These are phyloP conservation scores for Aspergillus olivimuriae DNA, from an alignment of 495 filamentous ascomycete species.

Conservation along the genomic window DNA sequence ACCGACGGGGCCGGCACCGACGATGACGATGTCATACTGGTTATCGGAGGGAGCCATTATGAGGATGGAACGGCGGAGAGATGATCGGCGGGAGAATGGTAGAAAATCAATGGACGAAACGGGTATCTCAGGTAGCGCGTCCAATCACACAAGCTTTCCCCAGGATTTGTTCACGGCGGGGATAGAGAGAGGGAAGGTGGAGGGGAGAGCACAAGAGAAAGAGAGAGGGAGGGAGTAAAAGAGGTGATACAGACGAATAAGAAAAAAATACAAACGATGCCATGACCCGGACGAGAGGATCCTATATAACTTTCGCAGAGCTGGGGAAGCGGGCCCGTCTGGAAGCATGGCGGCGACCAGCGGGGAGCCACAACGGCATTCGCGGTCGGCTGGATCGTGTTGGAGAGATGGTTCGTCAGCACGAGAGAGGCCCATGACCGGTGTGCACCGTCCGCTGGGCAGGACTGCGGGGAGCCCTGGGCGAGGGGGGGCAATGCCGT, in stretches of 20 bases:
- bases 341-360: constrained; percentile 10
- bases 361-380: constrained; percentile 38
- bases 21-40: constrained; percentile 69
- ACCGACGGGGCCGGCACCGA: constrained; percentile 86
- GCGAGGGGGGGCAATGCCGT: constrained; percentile 19
- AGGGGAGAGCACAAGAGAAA: not conserved
- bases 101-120: not conserved
- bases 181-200: not conserved
- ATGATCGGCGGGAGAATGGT: constrained; percentile 6
- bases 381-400: constrained; percentile 34
- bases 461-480: too few species aligned
- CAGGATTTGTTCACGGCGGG: too few species aligned
- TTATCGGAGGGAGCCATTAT: constrained; percentile 37
- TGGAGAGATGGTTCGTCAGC: constrained; percentile 11
- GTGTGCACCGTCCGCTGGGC: too few species aligned
- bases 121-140: too few species aligned
- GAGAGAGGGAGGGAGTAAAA: constrained; percentile 4
- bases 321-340: constrained; percentile 22
- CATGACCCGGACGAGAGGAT: constrained; percentile 1
- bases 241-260: too few species aligned
- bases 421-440: too few species aligned
- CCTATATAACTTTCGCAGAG: constrained; percentile 28
- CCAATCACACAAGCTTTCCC: too few species aligned
- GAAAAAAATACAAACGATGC: constrained; percentile 2
- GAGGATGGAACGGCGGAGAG: constrained; percentile 4